Base-by-base conservation (phyloP, 352 stramenopile species). In the Saprolegnia parasitica region DNA sequence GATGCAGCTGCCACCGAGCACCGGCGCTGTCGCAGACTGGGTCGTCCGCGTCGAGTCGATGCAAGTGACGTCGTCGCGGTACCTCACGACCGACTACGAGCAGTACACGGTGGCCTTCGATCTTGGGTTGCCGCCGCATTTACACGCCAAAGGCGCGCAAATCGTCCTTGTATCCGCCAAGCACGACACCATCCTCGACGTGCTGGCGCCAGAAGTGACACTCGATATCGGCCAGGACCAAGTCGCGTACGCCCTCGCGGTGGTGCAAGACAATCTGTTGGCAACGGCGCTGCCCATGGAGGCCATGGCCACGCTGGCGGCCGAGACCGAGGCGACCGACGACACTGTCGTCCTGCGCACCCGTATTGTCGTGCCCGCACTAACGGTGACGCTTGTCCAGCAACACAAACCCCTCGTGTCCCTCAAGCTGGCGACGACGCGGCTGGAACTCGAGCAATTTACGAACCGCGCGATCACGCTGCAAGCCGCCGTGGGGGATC, bases 61-160 rank as follows among this genome's bases (percentile, higher is more conserved):
- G 40, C 3, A 15, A 26, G 15, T 68, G 4, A 32, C 24, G 10
- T 68, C 62, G 1, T 20, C 20, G 4, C 24, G 42, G 42, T 68
- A 60, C 21, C 21, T 40, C 21, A 47, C 35, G 21, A 47, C 62
- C 9, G 16, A 54, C 8, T 68, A 68, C 50, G 62, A 68, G 32
- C 46, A 68, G 35, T 60, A 60, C 35, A 15, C 11, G 11, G 9
- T 60, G 4, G 52, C 4, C 13, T n/a, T 46, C 42, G 61, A 37
- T 35, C 39, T 68, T 3, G 46, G 21, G 11, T 5, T 68, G 62
- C 39, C 47, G 3, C 23, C 37, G 23, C 4, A 61, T 37, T n/a
- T 58, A 8, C 4, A 4, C 18, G 42, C 62, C 3, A 23, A 39
- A 26, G 35, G 47, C 21, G 26, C 32, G 29, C 3, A 11, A 3